These are phyloP conservation scores for Penicillium sp. DNA, from an alignment of 2,329 filamentous ascomycete species.

Conservation along the genomic window DNA sequence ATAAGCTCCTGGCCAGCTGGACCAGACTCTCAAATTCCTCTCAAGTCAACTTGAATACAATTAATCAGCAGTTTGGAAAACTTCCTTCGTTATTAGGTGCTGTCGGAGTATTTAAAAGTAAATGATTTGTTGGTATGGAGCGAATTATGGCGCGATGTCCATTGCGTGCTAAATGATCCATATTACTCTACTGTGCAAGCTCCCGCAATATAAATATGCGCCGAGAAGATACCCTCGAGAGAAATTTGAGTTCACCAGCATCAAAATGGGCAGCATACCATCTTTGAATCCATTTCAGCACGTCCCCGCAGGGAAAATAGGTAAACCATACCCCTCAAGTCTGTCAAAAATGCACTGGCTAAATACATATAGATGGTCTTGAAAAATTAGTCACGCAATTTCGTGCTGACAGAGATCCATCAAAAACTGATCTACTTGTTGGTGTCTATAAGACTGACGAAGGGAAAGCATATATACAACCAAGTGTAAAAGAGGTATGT, in stretches of 20 bases:
- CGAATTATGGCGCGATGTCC: neutral
- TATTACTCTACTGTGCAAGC: neutral
- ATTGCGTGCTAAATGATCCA: neutral
- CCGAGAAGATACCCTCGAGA: too few species aligned
- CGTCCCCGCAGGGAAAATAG: slow-evolving; percentile 9
- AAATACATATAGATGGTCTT: slow-evolving; percentile 7
- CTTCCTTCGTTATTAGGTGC: neutral
- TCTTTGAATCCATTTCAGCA: slow-evolving; percentile 12
- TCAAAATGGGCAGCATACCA: slow-evolving; percentile 19
- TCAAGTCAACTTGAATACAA: too few species aligned
- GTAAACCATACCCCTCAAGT: slow-evolving; percentile 2
- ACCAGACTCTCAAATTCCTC: too few species aligned
- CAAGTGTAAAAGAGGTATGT: slow-evolving; percentile 17
- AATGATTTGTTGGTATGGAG: neutral
- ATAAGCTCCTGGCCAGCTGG: too few species aligned
- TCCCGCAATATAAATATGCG: neutral
- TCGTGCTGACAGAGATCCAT: slow-evolving; percentile 13
- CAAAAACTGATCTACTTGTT: slow-evolving; percentile 16
- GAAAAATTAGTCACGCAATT: slow-evolving; percentile 3
- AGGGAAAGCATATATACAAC: slow-evolving; percentile 15
- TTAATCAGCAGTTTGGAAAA: too few species aligned
- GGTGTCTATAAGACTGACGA: slow-evolving; percentile 20
- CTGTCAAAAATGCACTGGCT: neutral
- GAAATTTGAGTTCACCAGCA: too few species aligned
- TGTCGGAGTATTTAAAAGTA: neutral